Evolutionary conservation across 768 basidiomycete genomes (phyloP).

Genomic region (Chalciporus chontae): DNA sequence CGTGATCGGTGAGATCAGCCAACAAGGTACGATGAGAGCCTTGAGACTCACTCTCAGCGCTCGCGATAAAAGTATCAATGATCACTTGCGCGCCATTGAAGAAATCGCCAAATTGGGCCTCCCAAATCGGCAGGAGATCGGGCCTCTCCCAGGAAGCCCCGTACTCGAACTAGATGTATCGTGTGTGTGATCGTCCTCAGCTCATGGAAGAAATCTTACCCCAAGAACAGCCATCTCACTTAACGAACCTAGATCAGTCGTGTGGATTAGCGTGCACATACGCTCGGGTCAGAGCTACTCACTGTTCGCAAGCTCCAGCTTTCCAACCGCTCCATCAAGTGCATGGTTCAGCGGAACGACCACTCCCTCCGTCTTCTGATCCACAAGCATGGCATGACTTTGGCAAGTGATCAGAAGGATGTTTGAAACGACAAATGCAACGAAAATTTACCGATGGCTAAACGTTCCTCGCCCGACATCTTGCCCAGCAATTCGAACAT

Average conservation of each 20-base stretch:
- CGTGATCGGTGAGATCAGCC: not conserved
- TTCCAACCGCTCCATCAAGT: slow-evolving; percentile 51
- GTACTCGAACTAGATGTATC: slow-evolving; percentile 72
- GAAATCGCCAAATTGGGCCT: slow-evolving; percentile 95
- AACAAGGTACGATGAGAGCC: too few species aligned
- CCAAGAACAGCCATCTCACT: slow-evolving; percentile 90
- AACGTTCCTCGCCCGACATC: slow-evolving; percentile 91
- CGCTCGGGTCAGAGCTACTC: slow-evolving; percentile 18
- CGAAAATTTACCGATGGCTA: slow-evolving; percentile 56
- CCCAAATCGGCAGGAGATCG: slow-evolving; percentile 82
- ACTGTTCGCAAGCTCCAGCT: slow-evolving; percentile 88
- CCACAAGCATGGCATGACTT: slow-evolving; percentile 88
- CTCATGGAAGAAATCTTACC: slow-evolving; percentile 40
- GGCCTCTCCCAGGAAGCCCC: slow-evolving; percentile 89
- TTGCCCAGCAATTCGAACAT: slow-evolving; percentile 89
- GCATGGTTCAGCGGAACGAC: slow-evolving; percentile 78
- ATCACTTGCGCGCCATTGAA: slow-evolving; percentile 87
- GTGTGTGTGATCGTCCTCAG: slow-evolving; percentile 1
- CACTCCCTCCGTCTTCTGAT: slow-evolving; percentile 79
- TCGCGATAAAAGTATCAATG: slow-evolving; percentile 85
- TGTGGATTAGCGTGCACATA: not conserved
- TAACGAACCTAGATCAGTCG: slow-evolving; percentile 56
- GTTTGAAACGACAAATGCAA: not conserved
- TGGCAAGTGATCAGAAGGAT: not conserved
- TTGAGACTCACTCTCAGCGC: slow-evolving; percentile 65